phyloP scores from a whole-genome alignment of 2,329 filamentous ascomycete species.

The Orbilia quercus region DNA sequence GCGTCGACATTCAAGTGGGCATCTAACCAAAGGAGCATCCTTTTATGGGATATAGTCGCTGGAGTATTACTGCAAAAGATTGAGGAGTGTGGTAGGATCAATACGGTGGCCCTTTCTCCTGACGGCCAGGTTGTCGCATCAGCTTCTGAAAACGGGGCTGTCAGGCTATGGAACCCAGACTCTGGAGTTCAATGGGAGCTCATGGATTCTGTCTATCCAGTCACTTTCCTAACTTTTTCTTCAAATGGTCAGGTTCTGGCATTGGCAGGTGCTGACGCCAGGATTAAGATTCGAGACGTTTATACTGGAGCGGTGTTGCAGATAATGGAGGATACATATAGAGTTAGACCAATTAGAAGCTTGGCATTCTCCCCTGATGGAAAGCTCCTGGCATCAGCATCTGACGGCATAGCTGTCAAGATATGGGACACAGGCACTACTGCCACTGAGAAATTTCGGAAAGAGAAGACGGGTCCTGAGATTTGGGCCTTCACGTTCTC shows the following conservation, averaged over 20 bases:
- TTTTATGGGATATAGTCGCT: too few species aligned
- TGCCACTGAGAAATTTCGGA: background rate
- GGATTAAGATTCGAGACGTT: background rate
- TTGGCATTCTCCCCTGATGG: conserved; percentile 58
- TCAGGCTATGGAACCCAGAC: conserved; percentile 7
- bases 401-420: conserved; percentile 57
- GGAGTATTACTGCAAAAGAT: too few species aligned
- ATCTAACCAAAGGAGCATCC: too few species aligned
- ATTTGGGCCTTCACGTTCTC: too few species aligned
- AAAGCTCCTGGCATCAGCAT: conserved; percentile 43
- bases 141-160: background rate
- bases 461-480: too few species aligned
- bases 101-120: conserved; percentile 2
- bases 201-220: too few species aligned
- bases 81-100: too few species aligned
- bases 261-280: conserved; percentile 56
- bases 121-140: conserved; percentile 13
- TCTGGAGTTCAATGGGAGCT: too few species aligned
- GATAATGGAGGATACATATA: conserved; percentile 58
- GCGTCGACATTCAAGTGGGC: too few species aligned
- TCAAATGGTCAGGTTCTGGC: conserved; percentile 40
- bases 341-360: too few species aligned
- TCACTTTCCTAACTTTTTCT: too few species aligned
- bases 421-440: conserved; percentile 57
- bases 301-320: background rate